Conservation (phyloP, 306 rosid genomes). For the Vigna reflexopilosa region DNA sequence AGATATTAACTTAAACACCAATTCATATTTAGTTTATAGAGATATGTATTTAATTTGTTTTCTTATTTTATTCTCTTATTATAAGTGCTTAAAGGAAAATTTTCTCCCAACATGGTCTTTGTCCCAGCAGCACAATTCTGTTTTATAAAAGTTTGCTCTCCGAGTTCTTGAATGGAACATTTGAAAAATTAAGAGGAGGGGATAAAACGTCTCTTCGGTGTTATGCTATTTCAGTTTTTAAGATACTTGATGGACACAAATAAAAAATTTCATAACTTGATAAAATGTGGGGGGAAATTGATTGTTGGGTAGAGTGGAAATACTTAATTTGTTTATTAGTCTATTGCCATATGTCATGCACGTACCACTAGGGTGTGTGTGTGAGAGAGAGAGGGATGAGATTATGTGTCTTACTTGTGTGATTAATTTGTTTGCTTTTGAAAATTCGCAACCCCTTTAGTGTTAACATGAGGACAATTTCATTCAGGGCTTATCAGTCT, state of each 20-base stretch:
- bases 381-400: background rate
- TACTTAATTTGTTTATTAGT: background rate
- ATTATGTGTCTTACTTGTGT: slow-evolving; percentile 2
- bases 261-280: background rate
- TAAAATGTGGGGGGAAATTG: background rate
- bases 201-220: background rate
- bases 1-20: too few species aligned
- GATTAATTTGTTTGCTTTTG: slow-evolving; percentile 7
- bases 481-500: background rate
- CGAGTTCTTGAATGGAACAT: background rate
- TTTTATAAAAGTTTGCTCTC: background rate
- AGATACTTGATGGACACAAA: background rate
- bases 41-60: too few species aligned
- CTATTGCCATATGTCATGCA: background rate
- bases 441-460: background rate
- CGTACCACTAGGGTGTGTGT: background rate
- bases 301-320: background rate
- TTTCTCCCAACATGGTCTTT: too few species aligned
- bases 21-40: too few species aligned
- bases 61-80: too few species aligned
- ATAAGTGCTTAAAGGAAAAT: too few species aligned
- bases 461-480: slow-evolving; percentile 10
- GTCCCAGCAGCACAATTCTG: background rate
- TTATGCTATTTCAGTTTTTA: background rate
- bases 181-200: background rate